Conservation (phyloP, 2,329 filamentous ascomycete genomes). For the Clathrospora elynae region DNA sequence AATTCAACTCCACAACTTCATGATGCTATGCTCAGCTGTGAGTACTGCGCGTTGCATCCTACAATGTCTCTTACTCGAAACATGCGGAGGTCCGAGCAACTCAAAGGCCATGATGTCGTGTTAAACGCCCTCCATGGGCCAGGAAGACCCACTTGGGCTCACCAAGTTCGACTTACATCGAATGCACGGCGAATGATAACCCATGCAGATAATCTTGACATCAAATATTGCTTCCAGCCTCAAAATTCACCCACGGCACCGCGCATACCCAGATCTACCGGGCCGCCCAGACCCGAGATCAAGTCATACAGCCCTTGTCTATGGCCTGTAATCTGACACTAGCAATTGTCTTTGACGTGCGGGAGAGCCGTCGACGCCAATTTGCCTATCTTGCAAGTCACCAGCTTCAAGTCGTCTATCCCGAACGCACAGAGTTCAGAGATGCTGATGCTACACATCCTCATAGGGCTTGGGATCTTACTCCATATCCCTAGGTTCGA, state of each 20-base stretch:
- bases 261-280: conserved; percentile 24
- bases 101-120: conserved; percentile 3
- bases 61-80: conserved; percentile 4
- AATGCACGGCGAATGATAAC: conserved; percentile 18
- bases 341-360: conserved; percentile 19
- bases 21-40: conserved; percentile 18
- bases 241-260: conserved; percentile 7
- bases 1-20: conserved; percentile 7
- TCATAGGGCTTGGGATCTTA: conserved; percentile 15
- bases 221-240: conserved; percentile 14
- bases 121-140: background rate
- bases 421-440: conserved; percentile 2
- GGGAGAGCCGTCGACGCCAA: conserved; percentile 16
- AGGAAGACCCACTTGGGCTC: conserved; percentile 12
- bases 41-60: conserved; percentile 12
- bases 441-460: conserved; percentile 14
- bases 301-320: conserved; percentile 16
- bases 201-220: conserved; percentile 7
- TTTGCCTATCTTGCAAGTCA: conserved; percentile 10
- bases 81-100: background rate
- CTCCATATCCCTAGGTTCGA: conserved; percentile 10
- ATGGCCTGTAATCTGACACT: conserved; percentile 18
- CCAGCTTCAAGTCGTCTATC: background rate
- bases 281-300: conserved; percentile 20
- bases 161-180: conserved; percentile 1